Conservation (phyloP, 176 grass and related monocot genomes). For the Triticum turgidum region DNA sequence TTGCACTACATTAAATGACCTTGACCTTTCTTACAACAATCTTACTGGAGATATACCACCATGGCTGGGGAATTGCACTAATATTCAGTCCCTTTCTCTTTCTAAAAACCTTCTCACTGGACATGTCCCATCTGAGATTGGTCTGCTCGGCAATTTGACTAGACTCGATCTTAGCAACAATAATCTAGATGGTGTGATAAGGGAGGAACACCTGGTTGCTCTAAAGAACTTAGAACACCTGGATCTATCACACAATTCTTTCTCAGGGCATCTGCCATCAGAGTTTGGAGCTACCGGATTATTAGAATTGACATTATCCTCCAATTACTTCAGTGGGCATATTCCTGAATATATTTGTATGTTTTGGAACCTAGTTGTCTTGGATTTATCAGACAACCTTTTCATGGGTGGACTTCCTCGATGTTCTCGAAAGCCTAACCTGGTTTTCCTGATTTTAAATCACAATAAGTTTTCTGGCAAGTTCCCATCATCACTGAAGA, state of each 20-base stretch:
- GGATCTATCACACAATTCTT: neutral
- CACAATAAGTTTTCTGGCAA: conserved; percentile 28
- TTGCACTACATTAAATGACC: neutral
- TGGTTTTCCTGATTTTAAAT: neutral
- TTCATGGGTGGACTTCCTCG: neutral
- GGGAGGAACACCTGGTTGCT: neutral
- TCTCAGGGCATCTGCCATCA: neutral
- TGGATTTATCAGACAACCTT: conserved; percentile 13
- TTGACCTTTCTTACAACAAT: neutral
- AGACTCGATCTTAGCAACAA: neutral
- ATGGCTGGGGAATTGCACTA: too few relatives aligned
- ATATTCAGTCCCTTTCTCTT: too few relatives aligned
- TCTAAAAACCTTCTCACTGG: too few relatives aligned
- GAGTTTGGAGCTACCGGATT: neutral
- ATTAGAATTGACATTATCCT: rapidly evolving
- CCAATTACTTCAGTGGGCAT: conserved; percentile 17
- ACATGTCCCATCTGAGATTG: too few relatives aligned
- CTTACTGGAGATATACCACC: too few relatives aligned
- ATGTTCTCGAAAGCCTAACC: rapidly evolving
- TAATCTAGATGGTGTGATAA: conserved; percentile 13
- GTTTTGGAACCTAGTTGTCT: neutral
- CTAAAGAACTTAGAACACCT: neutral
- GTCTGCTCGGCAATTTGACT: too few relatives aligned
- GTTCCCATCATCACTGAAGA: conserved; percentile 10
- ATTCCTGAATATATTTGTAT: conserved; percentile 35